Evolutionary conservation across 2,329 filamentous ascomycete species (phyloP), one percentile per base, ranked within the genome.

Genomic region (Colletotrichum simmondsii): DNA sequence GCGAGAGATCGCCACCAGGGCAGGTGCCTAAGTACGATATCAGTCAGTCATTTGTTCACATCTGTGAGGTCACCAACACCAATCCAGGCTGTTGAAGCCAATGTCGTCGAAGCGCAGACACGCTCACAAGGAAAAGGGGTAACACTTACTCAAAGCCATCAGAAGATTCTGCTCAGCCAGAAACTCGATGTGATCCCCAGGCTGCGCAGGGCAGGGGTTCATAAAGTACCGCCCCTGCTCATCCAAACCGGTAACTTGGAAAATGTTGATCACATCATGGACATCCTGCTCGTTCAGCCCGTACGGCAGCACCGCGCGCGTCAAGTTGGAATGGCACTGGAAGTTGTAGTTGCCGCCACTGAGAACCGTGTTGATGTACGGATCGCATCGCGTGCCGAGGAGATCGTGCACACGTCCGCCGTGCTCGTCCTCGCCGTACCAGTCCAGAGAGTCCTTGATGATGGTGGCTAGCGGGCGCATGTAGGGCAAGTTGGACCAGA

Each of bases 231-330:
- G 88, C 0, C 93, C 94, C 72, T 92, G 78, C 65, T 89, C 85
- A 77, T 97, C 92, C 59, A 97, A 80, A 0, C 94, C 94, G 0
- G 94, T 97, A 7, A 95, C 93, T 80, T 97, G 94, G 79, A 97
- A 97, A 3, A 97, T 86, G 78, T 97, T 97, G 66, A 97, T 87
- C 0, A 97, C 94, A 80, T 97, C 94, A 78, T 97, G 94, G 1
- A 97, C 90, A 78, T 97, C 94, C 35, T 86, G 85, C 81, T 97
- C 94, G 5, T 85, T 87, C 54, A 97, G 80, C 0, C 93, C 93
- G 73, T 87, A 91, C 0, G 92, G 91, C 1, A 92, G 74, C 2
- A 97, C 89, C 0, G 94, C 93, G 4, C 94, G 89, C 1, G 90
- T 91, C 12, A 97, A 87, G 80, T 97, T 97, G 2, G 92, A 94